phyloP scores from a whole-genome alignment of 139 green algal species.

The Coccomyxa sp. region DNA sequence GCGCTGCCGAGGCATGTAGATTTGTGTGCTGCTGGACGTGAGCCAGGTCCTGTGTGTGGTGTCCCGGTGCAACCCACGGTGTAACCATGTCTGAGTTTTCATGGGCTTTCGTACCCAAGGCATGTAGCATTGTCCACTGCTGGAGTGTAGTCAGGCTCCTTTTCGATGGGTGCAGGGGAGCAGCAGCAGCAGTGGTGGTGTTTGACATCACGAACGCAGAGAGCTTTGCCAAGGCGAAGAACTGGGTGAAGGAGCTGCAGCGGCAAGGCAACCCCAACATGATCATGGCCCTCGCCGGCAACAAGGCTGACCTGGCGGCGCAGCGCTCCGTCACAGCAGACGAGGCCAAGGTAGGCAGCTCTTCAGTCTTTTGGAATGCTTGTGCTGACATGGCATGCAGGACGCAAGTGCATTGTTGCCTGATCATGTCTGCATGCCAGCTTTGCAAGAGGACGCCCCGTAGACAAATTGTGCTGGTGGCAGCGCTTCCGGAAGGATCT shows the following conservation, averaged over 20 bases:
- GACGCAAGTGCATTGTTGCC: no score
- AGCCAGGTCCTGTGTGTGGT: no score
- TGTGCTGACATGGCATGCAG: no score
- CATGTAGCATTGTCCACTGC: background rate
- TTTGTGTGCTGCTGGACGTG: no score
- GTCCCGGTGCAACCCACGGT: no score
- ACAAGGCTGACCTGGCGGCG: conserved; percentile 90
- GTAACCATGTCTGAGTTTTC: background rate
- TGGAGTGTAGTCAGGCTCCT: background rate
- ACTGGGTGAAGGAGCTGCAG: conserved; percentile 86
- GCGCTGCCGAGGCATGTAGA: no score
- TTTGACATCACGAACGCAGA: conserved; percentile 79
- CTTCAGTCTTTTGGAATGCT: no score
- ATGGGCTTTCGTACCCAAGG: background rate
- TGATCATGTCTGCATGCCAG: no score
- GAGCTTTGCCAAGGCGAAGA: conserved; percentile 90
- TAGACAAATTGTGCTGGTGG: background rate
- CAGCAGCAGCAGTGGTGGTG: conserved; percentile 92
- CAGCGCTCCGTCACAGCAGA: conserved; percentile 54
- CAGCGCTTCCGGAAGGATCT: background rate
- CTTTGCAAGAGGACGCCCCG: background rate
- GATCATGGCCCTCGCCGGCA: conserved; percentile 95
- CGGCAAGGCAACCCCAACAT: conserved; percentile 83
- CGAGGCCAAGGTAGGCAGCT: conserved; percentile 38
- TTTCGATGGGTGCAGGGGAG: conserved; percentile 52